A percentile compares a stretch with the other conserved stretches of the same genome.
These are phyloP conservation scores for Kitagawia praeruptora DNA, from an alignment of 129 eudicot genomes.

Conservation along the genomic window DNA sequence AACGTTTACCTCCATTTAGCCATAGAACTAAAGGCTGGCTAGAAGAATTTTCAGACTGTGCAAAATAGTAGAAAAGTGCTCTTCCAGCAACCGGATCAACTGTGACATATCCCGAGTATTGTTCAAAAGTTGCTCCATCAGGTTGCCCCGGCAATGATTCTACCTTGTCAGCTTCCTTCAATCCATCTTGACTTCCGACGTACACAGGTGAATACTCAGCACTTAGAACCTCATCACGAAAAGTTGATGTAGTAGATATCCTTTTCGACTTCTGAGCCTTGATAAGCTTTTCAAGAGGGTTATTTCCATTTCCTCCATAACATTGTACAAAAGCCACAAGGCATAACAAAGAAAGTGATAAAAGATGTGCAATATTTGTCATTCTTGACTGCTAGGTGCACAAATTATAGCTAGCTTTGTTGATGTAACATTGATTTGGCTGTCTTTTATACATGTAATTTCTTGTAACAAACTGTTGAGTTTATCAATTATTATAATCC, in stretches of 20 bases:
- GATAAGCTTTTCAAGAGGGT: conserved; percentile 24
- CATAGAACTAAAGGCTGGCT: background rate
- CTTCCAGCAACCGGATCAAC: conserved; percentile 45
- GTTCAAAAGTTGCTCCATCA: conserved; percentile 33
- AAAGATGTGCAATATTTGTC: conserved; percentile 15
- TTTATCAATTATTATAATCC: background rate
- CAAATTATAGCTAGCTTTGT: background rate
- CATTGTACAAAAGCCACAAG: conserved; percentile 20
- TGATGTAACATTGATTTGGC: background rate
- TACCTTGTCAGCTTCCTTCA: conserved; percentile 45
- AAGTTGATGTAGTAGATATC: background rate
- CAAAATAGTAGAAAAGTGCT: conserved; percentile 49
- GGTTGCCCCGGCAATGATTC: conserved; percentile 56
- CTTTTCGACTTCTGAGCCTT: conserved; percentile 20
- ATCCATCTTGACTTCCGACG: conserved; percentile 37
- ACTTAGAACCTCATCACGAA: background rate
- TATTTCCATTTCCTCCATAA: conserved; percentile 26
- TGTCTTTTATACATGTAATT: background rate
- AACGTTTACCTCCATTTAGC: background rate
- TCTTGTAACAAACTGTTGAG: background rate
- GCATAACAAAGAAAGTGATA: conserved; percentile 20
- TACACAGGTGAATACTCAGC: conserved; percentile 24
- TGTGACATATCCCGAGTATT: conserved; percentile 67
- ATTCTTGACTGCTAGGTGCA: background rate
- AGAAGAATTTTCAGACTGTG: conserved; percentile 3